Conservation (phyloP, 495 filamentous ascomycete species). For the Xylaria longipes region DNA sequence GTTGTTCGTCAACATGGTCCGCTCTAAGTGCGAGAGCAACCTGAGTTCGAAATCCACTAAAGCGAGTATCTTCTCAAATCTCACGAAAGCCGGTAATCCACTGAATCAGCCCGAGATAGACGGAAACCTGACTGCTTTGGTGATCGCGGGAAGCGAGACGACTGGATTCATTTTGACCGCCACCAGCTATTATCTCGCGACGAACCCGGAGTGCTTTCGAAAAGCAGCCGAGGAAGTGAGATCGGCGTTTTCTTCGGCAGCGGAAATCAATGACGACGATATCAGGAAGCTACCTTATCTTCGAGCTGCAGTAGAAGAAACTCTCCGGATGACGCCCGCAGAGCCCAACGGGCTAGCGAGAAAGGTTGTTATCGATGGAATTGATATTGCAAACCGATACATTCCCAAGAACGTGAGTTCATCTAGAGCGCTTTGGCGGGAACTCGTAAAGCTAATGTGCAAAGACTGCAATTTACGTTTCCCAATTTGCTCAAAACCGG, state of each 20-base stretch:
- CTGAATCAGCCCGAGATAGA: not conserved
- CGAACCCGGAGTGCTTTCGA: not conserved
- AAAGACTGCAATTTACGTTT: slow-evolving; percentile 8
- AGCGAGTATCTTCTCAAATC: slow-evolving; percentile 6
- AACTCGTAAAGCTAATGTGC: not conserved
- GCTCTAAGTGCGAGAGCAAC: not conserved
- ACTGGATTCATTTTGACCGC: not conserved
- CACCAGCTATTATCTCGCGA: not conserved
- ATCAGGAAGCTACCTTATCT: not conserved
- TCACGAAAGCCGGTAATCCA: not conserved
- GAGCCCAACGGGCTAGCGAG: not conserved
- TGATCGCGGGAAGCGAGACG: slow-evolving; percentile 5
- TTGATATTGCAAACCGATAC: slow-evolving; percentile 7
- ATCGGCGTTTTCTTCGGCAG: not conserved
- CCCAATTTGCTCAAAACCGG: not conserved
- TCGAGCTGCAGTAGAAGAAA: not conserved
- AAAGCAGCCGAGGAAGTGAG: slow-evolving; percentile 2
- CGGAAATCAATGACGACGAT: not conserved
- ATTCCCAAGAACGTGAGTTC: slow-evolving; percentile 2
- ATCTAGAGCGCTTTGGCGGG: not conserved
- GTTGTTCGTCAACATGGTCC: slow-evolving; percentile 1
- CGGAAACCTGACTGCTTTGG: not conserved
- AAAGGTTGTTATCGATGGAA: not conserved
- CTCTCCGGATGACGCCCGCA: not conserved
- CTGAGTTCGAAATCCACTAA: slow-evolving; percentile 1